These are phyloP conservation scores for Suillus tomentosus DNA, from an alignment of 768 basidiomycete species.

Conservation along the genomic window DNA sequence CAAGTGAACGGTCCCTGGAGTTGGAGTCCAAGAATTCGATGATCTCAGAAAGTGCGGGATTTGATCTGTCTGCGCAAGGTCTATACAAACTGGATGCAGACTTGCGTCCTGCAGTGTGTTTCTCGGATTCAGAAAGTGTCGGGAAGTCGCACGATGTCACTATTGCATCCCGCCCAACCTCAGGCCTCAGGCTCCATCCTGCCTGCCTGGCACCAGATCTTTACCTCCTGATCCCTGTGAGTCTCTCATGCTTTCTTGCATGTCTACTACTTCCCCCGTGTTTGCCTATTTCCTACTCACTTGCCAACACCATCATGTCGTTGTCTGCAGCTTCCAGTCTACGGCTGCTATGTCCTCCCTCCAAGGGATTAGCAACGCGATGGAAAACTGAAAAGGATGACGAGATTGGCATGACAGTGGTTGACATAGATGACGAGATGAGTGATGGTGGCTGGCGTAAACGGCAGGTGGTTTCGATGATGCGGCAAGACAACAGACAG, in stretches of 20 bases:
- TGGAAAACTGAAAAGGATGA: neutral
- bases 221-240: neutral
- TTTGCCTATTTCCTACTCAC: neutral
- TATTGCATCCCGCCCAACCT: neutral
- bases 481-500: neutral
- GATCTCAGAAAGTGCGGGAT: neutral
- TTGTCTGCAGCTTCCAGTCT: neutral
- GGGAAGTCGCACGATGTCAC: neutral
- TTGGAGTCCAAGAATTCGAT: neutral
- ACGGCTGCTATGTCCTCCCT: neutral
- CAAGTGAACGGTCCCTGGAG: neutral
- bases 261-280: neutral
- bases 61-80: neutral
- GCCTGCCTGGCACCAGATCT: neutral
- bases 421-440: neutral
- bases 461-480: neutral
- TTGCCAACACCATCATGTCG: neutral
- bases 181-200: neutral
- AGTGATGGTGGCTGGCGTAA: neutral
- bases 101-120: neutral
- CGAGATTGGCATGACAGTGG: neutral
- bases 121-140: neutral
- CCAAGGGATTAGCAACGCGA: neutral
- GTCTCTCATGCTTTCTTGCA: neutral
- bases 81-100: neutral